Evolutionary conservation across 225 moss, liverwort and hornwort genomes (phyloP), one percentile per base, ranked within the genome.

Genomic region (Thuidium tamariscinum): DNA sequence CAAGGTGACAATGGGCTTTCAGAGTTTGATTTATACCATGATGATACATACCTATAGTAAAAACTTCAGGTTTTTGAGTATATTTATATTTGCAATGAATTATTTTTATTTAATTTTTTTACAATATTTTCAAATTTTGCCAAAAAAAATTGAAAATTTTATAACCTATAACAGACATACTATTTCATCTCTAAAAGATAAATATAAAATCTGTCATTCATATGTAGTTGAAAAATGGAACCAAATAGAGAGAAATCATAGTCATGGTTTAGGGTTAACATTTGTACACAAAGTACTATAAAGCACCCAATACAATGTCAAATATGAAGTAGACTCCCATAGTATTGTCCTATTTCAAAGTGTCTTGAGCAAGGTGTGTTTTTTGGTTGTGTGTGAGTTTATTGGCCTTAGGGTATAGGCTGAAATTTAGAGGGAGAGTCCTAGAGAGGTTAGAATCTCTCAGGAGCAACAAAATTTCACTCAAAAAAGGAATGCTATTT

Each of bases 111-210:
- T 23, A 13, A 25, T 7, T 39, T 5, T 11, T 6, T 13, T 67
- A 25, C 2, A 68, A 0, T 68, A 21, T 23, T 68, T 41, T 41
- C 4, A 39, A 68, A 13, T 7, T 22, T 20, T 11, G 5, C 3
- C 20, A 36, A 7, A 36, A 63, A 4, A 37, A 67, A 22, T 39
- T 23, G 2, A 37, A 22, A 23, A 1, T 7, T 67, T 37, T 13
- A 7, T 23, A 0, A n/a, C 6, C 39, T 68, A 4, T 14, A 23
- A 2, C 4, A 7, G 4, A 23, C 1, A 39, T 36, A 41, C 25
- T 4, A 41, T 41, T 41, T 4, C 1, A 39, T 13, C 2, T 68
- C 0, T 37, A 0, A 39, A 22, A 36, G 23, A 7, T 12, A 2
- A 5, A 68, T 13, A 13, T 23, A 7, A 22, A 66, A 0, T 7